Evolutionary conservation across 768 basidiomycete genomes (phyloP), one percentile per base, ranked within the genome.

Genomic region (Mrakia frigida): DNA sequence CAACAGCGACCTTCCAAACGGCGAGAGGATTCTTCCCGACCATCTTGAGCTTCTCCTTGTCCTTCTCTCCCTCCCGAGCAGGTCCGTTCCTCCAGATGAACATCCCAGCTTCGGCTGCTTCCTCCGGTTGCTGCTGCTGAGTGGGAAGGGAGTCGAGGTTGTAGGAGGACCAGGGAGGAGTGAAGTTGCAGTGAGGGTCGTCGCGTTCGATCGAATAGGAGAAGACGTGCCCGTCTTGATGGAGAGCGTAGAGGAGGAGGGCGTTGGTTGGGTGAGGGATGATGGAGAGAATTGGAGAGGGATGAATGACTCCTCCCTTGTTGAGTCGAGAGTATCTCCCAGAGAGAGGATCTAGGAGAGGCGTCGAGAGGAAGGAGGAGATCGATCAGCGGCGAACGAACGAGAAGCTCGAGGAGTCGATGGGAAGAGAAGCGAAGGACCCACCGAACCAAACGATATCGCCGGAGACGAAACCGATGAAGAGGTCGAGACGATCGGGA

Each of bases 391-490:
- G 46, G 68, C 41, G 23, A 65, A n/a, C n/a, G 23, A 69, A 50
- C 46, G 46, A 16, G 46, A 50, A 50, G 3, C 21, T n/a, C 21
- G 9, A 33, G 63, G n/a, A 28, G 63, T 33, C 33, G 60, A 25
- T 13, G n/a, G 43, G 41, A 52, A 68, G 16, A 5, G 35, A 25
- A 94, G 46, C 91, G 89, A 28, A 88, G 89, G 33, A 41, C 16
- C 28, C 4, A 92, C 95, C 95, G 74, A 98, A 86, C 97, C 97
- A 98, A 69, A 98, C 84, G 52, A 99, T 85, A 84, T 99, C 97
- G n/a, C 97, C 97, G 0, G 94, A 92, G 78, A 86, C 87, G 41
- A 78, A 78, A 6, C 77, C 77, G 39, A 78, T 46, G 33, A 78
- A 61, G 46, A 69, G 67, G 61, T 78, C 77, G 46, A 78, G 65